A percentile compares a stretch with the other conserved stretches of the same genome.
These are phyloP conservation scores for Lagenidium sp. DNA, from an alignment of 352 stramenopile species.

Conservation along the genomic window DNA sequence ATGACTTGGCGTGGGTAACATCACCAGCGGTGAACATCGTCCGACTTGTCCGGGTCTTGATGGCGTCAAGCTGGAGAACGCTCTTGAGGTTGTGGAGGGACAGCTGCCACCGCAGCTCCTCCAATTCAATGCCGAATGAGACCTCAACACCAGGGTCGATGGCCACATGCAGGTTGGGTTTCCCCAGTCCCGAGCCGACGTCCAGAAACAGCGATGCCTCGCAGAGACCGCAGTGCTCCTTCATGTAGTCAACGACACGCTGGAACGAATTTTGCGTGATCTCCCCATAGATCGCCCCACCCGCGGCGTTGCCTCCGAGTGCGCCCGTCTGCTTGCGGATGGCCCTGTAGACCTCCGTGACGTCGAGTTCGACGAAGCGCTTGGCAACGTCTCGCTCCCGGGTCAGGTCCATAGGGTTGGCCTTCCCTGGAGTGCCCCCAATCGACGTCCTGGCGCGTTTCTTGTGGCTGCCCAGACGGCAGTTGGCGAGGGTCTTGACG, in stretches of 20 bases:
- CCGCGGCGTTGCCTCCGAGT: constrained; percentile 91
- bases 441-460: constrained; percentile 56
- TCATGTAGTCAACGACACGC: constrained; percentile 93
- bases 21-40: constrained; percentile 92
- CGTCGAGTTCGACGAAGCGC: constrained; percentile 72
- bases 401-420: constrained; percentile 39
- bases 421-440: constrained; percentile 50
- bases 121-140: constrained; percentile 94
- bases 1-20: constrained; percentile 89
- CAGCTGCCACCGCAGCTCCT: constrained; percentile 92
- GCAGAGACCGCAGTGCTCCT: constrained; percentile 88
- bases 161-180: constrained; percentile 96
- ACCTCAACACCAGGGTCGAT: constrained; percentile 94
- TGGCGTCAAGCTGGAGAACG: constrained; percentile 65
- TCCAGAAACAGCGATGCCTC: constrained; percentile 92
- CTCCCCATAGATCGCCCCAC: constrained; percentile 97
- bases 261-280: constrained; percentile 96
- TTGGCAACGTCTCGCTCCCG: constrained; percentile 61
- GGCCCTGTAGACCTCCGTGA: constrained; percentile 87
- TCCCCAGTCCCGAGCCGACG: constrained; percentile 95
- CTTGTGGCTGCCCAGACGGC: constrained; percentile 24
- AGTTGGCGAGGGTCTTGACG: constrained; percentile 14
- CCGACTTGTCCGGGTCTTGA: constrained; percentile 39
- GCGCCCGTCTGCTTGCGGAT: constrained; percentile 92
- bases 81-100: constrained; percentile 91